Conservation (phyloP, 441 rosid genomes). For the Erysimum pusillum region DNA sequence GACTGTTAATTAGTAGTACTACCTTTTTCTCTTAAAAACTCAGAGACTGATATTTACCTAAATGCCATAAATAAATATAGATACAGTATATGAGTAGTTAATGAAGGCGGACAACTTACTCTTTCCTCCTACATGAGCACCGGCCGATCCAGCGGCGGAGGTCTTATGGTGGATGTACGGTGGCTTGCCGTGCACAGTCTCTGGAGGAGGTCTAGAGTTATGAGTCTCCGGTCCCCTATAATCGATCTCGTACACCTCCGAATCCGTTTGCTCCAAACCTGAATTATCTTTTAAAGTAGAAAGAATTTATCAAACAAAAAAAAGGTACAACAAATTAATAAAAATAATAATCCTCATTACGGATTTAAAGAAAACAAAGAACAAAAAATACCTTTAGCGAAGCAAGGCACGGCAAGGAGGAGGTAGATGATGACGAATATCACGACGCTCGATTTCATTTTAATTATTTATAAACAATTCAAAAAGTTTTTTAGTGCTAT, state of each 20-base stretch:
- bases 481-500: conserved; percentile 6
- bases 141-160: conserved; percentile 37
- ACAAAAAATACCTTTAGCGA: conserved; percentile 34
- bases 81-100: background rate
- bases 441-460: conserved; percentile 45
- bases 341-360: background rate
- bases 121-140: conserved; percentile 38
- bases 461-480: background rate
- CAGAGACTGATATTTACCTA: background rate
- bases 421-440: conserved; percentile 27
- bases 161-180: conserved; percentile 49
- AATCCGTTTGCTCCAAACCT: conserved; percentile 35
- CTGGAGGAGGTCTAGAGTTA: conserved; percentile 49
- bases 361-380: background rate
- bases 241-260: conserved; percentile 48
- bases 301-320: background rate
- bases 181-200: conserved; percentile 43
- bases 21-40: background rate
- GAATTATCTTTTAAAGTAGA: conserved; percentile 17
- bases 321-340: background rate
- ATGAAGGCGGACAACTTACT: conserved; percentile 27
- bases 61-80: background rate
- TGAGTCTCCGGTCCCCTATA: conserved; percentile 53
- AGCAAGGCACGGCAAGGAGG: conserved; percentile 36
- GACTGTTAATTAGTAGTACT: background rate